These are phyloP conservation scores for Didymosphaeria variabile DNA, from an alignment of 2,329 filamentous ascomycete genomes.

Conservation along the genomic window DNA sequence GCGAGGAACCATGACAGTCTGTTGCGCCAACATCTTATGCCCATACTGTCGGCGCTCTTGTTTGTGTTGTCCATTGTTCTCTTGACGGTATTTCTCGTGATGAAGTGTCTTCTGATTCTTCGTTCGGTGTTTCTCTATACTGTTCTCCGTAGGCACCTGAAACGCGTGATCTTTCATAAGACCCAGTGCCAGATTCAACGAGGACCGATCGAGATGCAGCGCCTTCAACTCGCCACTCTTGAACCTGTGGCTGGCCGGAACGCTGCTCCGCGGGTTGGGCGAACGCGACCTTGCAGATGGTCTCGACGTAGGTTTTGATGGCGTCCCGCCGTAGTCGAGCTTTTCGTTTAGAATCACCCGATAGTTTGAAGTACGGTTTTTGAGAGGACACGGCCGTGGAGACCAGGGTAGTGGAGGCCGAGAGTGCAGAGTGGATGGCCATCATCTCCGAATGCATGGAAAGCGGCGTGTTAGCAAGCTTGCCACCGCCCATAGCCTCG, in stretches of 20 bases:
- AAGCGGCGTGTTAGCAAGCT: constrained; percentile 54
- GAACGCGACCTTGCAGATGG: constrained; percentile 50
- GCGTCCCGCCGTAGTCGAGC: constrained; percentile 53
- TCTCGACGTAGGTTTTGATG: constrained; percentile 57
- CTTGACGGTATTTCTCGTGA: constrained; percentile 40
- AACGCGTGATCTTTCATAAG: constrained; percentile 33
- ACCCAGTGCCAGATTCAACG: constrained; percentile 29
- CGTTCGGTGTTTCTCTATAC: constrained; percentile 42
- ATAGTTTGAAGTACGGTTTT: constrained; percentile 62
- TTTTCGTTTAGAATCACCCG: constrained; percentile 59
- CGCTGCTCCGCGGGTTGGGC: constrained; percentile 40
- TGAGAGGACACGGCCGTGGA: constrained; percentile 55
- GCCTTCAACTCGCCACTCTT: constrained; percentile 61
- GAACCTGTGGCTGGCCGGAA: constrained; percentile 49
- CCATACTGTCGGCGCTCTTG: constrained; percentile 27
- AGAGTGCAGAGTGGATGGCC: constrained; percentile 62
- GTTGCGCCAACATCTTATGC: constrained; percentile 21
- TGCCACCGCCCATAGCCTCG: constrained; percentile 49
- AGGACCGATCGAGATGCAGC: constrained; percentile 53
- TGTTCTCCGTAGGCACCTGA: constrained; percentile 30
- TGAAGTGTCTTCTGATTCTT: constrained; percentile 32
- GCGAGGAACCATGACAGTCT: constrained; percentile 14
- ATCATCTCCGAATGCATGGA: constrained; percentile 67
- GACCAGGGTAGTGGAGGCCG: constrained; percentile 55
- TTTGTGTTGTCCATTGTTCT: constrained; percentile 39